Conservation (phyloP, 31 red algal genomes). For the Porphyra umbilicalis region DNA sequence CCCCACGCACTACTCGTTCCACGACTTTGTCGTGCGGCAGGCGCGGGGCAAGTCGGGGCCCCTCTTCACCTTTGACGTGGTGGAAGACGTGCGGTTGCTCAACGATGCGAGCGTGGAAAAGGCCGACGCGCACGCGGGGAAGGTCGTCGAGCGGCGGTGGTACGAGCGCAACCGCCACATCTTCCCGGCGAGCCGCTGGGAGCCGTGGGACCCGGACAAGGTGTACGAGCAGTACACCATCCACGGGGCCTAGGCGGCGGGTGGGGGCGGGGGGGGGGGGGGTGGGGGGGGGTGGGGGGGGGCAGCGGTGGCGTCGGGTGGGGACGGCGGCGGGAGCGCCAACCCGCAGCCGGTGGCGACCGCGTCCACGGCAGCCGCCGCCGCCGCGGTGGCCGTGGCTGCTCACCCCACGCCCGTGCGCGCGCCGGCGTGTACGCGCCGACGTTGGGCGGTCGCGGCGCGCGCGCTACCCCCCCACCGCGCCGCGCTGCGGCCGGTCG, state of each 20-base stretch:
- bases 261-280: too few species aligned
- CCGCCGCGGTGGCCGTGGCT: too few species aligned
- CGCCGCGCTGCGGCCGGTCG: too few species aligned
- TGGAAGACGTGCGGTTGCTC: constrained; percentile 57
- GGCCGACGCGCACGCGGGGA: constrained; percentile 79
- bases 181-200: constrained; percentile 81
- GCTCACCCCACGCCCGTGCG: too few species aligned
- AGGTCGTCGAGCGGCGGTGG: constrained; percentile 85
- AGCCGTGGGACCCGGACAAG: constrained; percentile 68
- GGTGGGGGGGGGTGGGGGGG: too few species aligned
- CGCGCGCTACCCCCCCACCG: too few species aligned
- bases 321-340: too few species aligned
- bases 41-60: constrained; percentile 80
- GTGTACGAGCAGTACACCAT: background rate
- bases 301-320: too few species aligned
- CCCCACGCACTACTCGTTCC: constrained; percentile 85
- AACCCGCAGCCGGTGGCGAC: too few species aligned
- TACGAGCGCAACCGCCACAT: constrained; percentile 91
- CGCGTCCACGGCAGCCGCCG: too few species aligned
- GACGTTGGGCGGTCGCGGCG: too few species aligned
- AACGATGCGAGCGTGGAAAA: constrained; percentile 66
- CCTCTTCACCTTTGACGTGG: constrained; percentile 71
- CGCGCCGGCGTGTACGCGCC: too few species aligned
- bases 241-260: background rate
- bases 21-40: constrained; percentile 80